Evolutionary conservation across 139 green algal species (phyloP).

Genomic region (Zygnema cylindricum): DNA sequence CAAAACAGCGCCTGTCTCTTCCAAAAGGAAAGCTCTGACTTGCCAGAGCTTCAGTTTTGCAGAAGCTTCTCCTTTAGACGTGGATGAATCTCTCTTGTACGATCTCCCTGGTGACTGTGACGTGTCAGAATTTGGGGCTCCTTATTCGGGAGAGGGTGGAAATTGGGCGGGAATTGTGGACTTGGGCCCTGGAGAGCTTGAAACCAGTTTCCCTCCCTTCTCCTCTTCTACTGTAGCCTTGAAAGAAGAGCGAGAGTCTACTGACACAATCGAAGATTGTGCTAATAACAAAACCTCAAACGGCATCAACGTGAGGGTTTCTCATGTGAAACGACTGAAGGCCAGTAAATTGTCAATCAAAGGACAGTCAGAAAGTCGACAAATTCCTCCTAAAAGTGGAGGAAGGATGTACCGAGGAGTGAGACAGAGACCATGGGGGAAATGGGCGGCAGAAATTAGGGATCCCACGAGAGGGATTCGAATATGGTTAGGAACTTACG

Average conservation of each 20-base stretch:
- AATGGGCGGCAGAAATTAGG: constrained; percentile 70
- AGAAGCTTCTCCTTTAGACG: background rate
- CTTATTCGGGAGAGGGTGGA: background rate
- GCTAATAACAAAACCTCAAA: too few species aligned
- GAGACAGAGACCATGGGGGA: constrained; percentile 68
- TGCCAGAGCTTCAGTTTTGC: too few species aligned
- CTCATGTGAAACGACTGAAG: background rate
- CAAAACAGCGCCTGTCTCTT: background rate
- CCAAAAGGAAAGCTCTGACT: background rate
- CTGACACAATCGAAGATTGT: background rate
- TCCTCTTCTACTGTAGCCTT: background rate
- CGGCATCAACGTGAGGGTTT: background rate
- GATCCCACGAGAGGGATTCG: constrained; percentile 59
- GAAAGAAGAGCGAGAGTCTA: background rate
- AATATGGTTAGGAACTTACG: constrained; percentile 86
- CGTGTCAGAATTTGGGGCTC: background rate
- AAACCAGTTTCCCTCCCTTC: background rate
- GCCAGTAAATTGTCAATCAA: background rate
- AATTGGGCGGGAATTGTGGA: too few species aligned
- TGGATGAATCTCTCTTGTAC: background rate
- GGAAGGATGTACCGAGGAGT: constrained; percentile 61
- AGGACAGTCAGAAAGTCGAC: too few species aligned
- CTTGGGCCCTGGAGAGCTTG: too few species aligned
- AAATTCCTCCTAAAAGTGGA: background rate
- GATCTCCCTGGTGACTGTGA: background rate